A percentile compares a stretch with the other conserved stretches of the same genome.
Conservation (phyloP, 345 rosid species). For the Chamaenerion angustifolium region DNA sequence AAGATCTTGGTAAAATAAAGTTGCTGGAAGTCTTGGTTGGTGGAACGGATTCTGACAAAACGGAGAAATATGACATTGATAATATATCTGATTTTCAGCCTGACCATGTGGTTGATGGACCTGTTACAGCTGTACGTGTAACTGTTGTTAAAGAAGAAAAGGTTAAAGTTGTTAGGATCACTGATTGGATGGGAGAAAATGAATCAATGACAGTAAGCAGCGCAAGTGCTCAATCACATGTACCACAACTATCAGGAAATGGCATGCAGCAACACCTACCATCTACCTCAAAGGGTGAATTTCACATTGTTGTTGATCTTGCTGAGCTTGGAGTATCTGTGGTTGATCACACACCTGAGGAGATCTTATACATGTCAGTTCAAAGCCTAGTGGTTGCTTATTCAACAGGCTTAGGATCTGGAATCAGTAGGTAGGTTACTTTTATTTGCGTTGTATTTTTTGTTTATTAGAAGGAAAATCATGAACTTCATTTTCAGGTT, state of each 20-base stretch:
- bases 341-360: conserved; percentile 93
- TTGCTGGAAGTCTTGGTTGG: conserved; percentile 62
- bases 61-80: conserved; percentile 64
- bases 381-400: conserved; percentile 68
- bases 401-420: conserved; percentile 92
- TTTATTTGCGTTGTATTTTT: not conserved
- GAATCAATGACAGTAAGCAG: conserved; percentile 34
- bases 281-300: conserved; percentile 43
- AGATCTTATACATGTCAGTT: conserved; percentile 72
- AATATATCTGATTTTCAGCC: conserved; percentile 70
- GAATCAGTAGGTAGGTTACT: conserved; percentile 54
- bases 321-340: conserved; percentile 90
- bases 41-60: conserved; percentile 48
- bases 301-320: conserved; percentile 78
- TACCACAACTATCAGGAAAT: conserved; percentile 31
- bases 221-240: conserved; percentile 20
- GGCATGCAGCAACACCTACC: conserved; percentile 30
- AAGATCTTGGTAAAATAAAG: conserved; percentile 71
- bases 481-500: conserved; percentile 32
- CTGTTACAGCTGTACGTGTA: conserved; percentile 64
- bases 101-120: conserved; percentile 31
- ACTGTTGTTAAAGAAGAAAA: conserved; percentile 72
- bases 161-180: conserved; percentile 54
- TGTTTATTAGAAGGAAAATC: not conserved
- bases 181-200: conserved; percentile 93